Evolutionary conservation across 805 yeast genomes (phyloP).

Genomic region (Ogataea ramenticola): DNA sequence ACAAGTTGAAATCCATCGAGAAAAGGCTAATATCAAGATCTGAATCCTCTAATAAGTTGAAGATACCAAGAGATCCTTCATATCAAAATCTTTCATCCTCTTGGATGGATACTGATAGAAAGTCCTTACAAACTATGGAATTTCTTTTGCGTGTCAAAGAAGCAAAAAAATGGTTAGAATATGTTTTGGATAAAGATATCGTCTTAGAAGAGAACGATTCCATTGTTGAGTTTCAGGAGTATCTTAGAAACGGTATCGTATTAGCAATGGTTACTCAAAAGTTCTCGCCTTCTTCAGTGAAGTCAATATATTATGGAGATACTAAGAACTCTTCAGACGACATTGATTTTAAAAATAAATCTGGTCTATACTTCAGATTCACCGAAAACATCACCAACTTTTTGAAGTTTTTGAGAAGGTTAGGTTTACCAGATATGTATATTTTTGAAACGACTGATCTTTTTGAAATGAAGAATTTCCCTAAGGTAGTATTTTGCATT

Average conservation of each 20-base stretch:
- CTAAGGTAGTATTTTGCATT: slow-evolving; percentile 87
- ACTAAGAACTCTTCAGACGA: slow-evolving; percentile 5
- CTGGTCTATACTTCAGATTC: slow-evolving; percentile 68
- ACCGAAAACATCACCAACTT: slow-evolving; percentile 89
- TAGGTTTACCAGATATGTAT: slow-evolving; percentile 81
- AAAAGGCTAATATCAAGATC: slow-evolving; percentile 12
- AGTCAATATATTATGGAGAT: slow-evolving; percentile 47
- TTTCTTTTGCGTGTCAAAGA: slow-evolving; percentile 48
- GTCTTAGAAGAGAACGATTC: slow-evolving; percentile 22
- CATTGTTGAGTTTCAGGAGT: slow-evolving; percentile 47
- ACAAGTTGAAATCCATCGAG: slow-evolving; percentile 24
- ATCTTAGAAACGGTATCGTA: slow-evolving; percentile 76
- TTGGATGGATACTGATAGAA: slow-evolving; percentile 24
- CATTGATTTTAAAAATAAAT: slow-evolving; percentile 21
- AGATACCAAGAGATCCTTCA: slow-evolving; percentile 8
- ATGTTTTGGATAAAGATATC: slow-evolving; percentile 17
- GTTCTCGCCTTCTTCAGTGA: slow-evolving; percentile 60
- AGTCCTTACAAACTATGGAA: slow-evolving; percentile 29
- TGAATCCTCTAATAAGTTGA: slow-evolving; percentile 12
- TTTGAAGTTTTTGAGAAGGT: slow-evolving; percentile 57
- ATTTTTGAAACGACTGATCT: slow-evolving; percentile 88
- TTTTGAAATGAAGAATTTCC: slow-evolving; percentile 85
- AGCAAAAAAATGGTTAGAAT: slow-evolving; percentile 43
- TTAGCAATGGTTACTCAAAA: slow-evolving; percentile 71
- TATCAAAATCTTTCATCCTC: slow-evolving; percentile 5